Evolutionary conservation across 2,329 filamentous ascomycete genomes (phyloP).

Genomic region (Podosphaera aphanis): DNA sequence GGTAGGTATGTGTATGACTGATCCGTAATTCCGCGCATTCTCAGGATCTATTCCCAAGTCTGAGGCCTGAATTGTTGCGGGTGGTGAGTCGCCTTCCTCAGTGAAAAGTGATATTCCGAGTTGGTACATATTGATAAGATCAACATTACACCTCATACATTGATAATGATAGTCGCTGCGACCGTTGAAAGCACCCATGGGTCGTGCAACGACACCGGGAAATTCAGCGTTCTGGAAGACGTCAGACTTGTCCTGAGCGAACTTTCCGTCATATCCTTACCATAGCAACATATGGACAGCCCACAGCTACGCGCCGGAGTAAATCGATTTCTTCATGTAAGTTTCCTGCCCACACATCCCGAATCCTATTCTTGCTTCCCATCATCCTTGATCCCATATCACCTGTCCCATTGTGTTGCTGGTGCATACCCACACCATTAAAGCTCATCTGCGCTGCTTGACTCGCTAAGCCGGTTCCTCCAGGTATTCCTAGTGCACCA

Average conservation of each 20-base stretch:
- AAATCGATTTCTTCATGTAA: conserved; percentile 74
- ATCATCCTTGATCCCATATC: conserved; percentile 31
- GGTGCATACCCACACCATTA: conserved; percentile 42
- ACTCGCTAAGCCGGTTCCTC: conserved; percentile 52
- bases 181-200: conserved; percentile 80
- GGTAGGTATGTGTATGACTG: conserved; percentile 39
- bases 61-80: conserved; percentile 32
- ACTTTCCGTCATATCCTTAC: conserved; percentile 28
- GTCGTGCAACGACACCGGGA: conserved; percentile 85
- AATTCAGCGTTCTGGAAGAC: conserved; percentile 72
- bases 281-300: conserved; percentile 94
- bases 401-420: conserved; percentile 28
- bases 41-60: conserved; percentile 18
- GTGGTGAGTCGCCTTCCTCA: conserved; percentile 67
- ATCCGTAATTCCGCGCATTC: conserved; percentile 21
- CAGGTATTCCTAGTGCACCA: conserved; percentile 26
- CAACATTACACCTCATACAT: conserved; percentile 87
- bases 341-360: conserved; percentile 90
- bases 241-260: conserved; percentile 6
- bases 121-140: conserved; percentile 92
- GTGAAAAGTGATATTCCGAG: conserved; percentile 88
- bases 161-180: conserved; percentile 99
- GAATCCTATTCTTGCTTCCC: conserved; percentile 54
- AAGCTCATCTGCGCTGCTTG: conserved; percentile 79
- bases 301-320: conserved; percentile 61